Evolutionary conservation across 352 stramenopile species (phyloP).

Genomic region (Ophiocytium majus): DNA sequence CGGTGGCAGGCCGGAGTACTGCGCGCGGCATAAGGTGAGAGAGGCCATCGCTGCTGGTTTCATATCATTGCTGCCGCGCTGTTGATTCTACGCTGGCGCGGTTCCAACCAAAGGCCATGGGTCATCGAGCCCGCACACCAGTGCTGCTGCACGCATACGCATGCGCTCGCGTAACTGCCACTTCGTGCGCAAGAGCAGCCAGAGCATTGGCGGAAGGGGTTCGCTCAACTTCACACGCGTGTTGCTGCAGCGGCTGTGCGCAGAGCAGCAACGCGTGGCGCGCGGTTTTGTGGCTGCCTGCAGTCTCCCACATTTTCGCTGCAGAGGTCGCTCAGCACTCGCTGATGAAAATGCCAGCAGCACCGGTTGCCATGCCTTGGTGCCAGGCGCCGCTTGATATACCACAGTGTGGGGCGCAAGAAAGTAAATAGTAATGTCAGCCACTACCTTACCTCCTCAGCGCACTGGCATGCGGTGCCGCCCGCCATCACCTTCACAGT

Average conservation of each 20-base stretch:
- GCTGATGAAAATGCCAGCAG: too few relatives aligned
- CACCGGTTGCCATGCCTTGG: neutral
- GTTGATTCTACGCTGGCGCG: neutral
- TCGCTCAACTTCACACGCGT: too few relatives aligned
- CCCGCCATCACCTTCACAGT: neutral
- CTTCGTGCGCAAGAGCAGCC: neutral
- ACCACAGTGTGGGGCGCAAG: neutral
- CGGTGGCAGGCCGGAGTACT: conserved; percentile 40
- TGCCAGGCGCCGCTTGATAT: neutral
- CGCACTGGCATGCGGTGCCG: neutral
- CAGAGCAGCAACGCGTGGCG: too few relatives aligned
- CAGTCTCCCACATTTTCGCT: too few relatives aligned
- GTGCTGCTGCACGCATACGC: too few relatives aligned
- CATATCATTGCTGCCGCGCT: neutral
- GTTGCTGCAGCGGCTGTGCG: too few relatives aligned
- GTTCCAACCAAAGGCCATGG: neutral
- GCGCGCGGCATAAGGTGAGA: conserved; percentile 27
- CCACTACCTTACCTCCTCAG: too few relatives aligned
- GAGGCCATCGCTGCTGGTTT: neutral
- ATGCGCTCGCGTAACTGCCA: neutral
- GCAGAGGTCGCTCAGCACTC: too few relatives aligned
- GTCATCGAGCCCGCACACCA: too few relatives aligned
- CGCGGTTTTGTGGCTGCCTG: too few relatives aligned
- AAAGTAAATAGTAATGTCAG: neutral
- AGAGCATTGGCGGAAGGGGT: neutral